phyloP scores from a whole-genome alignment of 2,329 filamentous ascomycete species.

The Ophiostoma perfectum region DNA sequence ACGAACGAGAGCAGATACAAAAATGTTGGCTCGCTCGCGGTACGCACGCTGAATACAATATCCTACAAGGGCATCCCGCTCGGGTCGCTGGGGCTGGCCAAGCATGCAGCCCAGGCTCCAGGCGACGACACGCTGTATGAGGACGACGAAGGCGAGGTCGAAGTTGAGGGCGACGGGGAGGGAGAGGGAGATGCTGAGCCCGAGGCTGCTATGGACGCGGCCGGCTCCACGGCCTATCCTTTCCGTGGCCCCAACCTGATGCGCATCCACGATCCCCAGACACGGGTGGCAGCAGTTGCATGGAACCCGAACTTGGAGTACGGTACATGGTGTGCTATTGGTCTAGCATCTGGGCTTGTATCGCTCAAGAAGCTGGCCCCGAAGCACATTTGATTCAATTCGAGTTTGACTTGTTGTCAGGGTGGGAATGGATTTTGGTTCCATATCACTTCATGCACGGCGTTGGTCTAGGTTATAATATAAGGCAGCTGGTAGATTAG shows the following conservation, averaged over 20 bases:
- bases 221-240: not conserved
- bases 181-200: not conserved
- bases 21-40: not conserved
- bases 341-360: conserved; percentile 61
- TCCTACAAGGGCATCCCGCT: conserved; percentile 9
- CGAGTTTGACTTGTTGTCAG: not conserved
- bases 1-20: too few relatives aligned
- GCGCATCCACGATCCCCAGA: conserved; percentile 54
- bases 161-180: conserved; percentile 23
- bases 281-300: conserved; percentile 54
- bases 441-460: not conserved
- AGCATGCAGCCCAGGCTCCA: conserved; percentile 13
- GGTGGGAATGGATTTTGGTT: too few relatives aligned
- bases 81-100: not conserved
- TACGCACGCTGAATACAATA: conserved; percentile 6
- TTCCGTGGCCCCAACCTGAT: conserved; percentile 14
- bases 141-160: conserved; percentile 27
- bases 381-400: not conserved
- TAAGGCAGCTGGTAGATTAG: not conserved
- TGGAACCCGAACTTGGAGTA: conserved; percentile 66
- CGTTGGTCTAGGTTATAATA: not conserved
- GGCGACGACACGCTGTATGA: conserved; percentile 31
- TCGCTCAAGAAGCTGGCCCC: conserved; percentile 57
- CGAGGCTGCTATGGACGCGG: not conserved
- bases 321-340: conserved; percentile 62